Percentiles rank a stretch among this genome's conserved stretches.
Conservation (phyloP, 2,329 filamentous ascomycete genomes). For the Neofusicoccum sp. region DNA sequence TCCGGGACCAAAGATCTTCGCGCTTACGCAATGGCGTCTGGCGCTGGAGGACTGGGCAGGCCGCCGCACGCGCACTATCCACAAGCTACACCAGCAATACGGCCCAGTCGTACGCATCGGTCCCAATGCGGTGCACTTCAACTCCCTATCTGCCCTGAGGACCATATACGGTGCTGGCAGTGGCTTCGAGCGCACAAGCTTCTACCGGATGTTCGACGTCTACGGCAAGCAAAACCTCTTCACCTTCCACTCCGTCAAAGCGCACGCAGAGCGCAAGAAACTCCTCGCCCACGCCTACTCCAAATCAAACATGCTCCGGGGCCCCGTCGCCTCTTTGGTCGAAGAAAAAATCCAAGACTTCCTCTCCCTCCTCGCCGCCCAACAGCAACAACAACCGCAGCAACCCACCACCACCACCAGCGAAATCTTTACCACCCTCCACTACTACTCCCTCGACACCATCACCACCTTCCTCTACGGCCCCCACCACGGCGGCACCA, state of each 20-base stretch:
- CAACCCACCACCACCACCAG: conserved; percentile 57
- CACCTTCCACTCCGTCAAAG: conserved; percentile 40
- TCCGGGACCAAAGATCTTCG: conserved; percentile 42
- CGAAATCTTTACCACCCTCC: conserved; percentile 51
- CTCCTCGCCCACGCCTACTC: conserved; percentile 53
- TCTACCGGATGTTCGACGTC: conserved; percentile 58
- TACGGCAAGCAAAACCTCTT: conserved; percentile 55
- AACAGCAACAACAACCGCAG: conserved; percentile 58
- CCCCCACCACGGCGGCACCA: conserved; percentile 40
- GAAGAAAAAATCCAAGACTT: not conserved
- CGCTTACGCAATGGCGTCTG: conserved; percentile 47
- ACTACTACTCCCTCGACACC: conserved; percentile 54
- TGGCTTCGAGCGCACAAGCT: conserved; percentile 49
- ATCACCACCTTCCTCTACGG: conserved; percentile 56
- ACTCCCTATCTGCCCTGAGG: conserved; percentile 46
- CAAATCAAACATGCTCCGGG: conserved; percentile 46
- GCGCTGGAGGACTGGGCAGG: conserved; percentile 47
- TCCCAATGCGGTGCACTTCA: conserved; percentile 48
- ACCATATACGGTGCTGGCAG: conserved; percentile 56
- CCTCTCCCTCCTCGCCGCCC: conserved; percentile 38
- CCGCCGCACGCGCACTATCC: conserved; percentile 42
- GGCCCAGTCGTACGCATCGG: conserved; percentile 50
- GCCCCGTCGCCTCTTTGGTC: conserved; percentile 23
- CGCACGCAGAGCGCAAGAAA: conserved; percentile 48
- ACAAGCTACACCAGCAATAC: conserved; percentile 46